Conservation (phyloP, 345 rosid genomes). For the Pistacia vera region DNA sequence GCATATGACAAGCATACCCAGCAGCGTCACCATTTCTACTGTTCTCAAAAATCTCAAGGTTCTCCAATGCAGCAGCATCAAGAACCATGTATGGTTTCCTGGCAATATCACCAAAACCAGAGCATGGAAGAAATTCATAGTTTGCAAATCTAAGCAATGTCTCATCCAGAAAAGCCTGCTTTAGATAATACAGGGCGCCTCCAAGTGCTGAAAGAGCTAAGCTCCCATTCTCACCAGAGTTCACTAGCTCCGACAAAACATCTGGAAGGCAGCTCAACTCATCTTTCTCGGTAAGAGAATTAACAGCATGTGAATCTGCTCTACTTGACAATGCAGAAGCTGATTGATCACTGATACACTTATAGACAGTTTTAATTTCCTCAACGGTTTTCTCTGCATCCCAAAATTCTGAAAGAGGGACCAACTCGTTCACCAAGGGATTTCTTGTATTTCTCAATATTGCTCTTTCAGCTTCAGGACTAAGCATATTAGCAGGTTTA, state of each 20-base stretch:
- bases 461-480: constrained; percentile 76
- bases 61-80: constrained; percentile 96
- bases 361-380: constrained; percentile 62
- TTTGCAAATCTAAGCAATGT: constrained; percentile 88
- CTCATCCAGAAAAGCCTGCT: constrained; percentile 87
- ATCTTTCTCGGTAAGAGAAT: constrained; percentile 32
- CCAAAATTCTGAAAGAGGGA: constrained; percentile 83
- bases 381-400: constrained; percentile 73
- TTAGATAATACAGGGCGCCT: constrained; percentile 86
- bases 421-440: constrained; percentile 82
- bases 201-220: constrained; percentile 96
- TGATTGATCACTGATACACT: constrained; percentile 38
- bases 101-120: constrained; percentile 51
- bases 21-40: constrained; percentile 78
- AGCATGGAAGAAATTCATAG: constrained; percentile 77
- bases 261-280: constrained; percentile 51
- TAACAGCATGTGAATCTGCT: constrained; percentile 29
- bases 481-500: constrained; percentile 71
- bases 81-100: constrained; percentile 85
- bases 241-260: constrained; percentile 52
- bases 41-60: constrained; percentile 98
- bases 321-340: constrained; percentile 36
- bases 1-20: constrained; percentile 54
- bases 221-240: constrained; percentile 53
- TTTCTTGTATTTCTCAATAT: constrained; percentile 81